phyloP scores from a whole-genome alignment of 1,284 basidiomycete genomes.

The Termitomyces sp. region DNA sequence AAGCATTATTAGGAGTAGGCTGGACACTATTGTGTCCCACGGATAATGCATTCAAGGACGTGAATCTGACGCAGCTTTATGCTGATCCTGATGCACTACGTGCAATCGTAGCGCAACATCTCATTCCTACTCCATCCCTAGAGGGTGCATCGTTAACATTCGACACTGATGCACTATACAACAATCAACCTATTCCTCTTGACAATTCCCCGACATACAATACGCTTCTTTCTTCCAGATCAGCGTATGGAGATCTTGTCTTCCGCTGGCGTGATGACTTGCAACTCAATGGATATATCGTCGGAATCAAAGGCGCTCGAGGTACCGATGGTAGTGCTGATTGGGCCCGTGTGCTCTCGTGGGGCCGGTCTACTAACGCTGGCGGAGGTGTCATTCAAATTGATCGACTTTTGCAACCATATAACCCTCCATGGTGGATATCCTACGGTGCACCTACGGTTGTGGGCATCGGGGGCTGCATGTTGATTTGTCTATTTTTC shows the following conservation, averaged over 20 bases:
- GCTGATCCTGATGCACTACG: conserved; percentile 56
- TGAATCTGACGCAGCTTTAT: conserved; percentile 81
- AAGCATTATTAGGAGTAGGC: conserved; percentile 43
- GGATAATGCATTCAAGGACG: conserved; percentile 87
- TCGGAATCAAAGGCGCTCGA: conserved; percentile 89
- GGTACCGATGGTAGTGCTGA: conserved; percentile 68
- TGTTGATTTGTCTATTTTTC: conserved; percentile 67
- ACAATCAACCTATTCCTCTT: conserved; percentile 68
- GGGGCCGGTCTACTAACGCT: conserved; percentile 77
- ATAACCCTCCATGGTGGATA: conserved; percentile 79
- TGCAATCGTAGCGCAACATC: conserved; percentile 81
- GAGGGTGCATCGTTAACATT: conserved; percentile 18
- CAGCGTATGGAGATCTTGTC: conserved; percentile 75
- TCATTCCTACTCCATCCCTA: conserved; percentile 50
- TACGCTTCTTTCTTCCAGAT: conserved; percentile 61
- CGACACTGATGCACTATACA: conserved; percentile 41
- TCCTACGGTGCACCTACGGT: conserved; percentile 60
- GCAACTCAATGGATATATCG: conserved; percentile 46
- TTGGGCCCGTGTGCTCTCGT: conserved; percentile 73
- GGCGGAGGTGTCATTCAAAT: conserved; percentile 83
- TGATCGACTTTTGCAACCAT: conserved; percentile 81
- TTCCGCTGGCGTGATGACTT: conserved; percentile 59
- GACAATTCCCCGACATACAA: conserved; percentile 68
- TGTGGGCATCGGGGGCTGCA: conserved; percentile 51
- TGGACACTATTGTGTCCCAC: conserved; percentile 89